Evolutionary conservation across 108 stramenopile genomes (phyloP), one percentile per base, ranked within the genome.

Genomic region (Nannochloropsis salina): DNA sequence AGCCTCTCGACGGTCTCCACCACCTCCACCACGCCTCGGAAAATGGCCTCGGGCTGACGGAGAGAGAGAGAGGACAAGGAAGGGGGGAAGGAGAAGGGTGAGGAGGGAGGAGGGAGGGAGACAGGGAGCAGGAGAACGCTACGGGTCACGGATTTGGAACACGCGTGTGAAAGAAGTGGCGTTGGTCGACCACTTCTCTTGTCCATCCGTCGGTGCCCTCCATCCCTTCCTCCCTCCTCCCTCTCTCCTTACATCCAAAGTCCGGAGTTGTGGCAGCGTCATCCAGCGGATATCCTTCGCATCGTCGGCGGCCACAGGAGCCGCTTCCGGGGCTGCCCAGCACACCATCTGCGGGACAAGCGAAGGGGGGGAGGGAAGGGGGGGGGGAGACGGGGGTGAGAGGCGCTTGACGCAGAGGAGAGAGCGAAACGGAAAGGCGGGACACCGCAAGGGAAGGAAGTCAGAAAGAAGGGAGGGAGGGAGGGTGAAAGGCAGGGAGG

Each of bases 1-100:
- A 74, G 61, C 20, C 61, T 15, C 61, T 74, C 61, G 20, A 74
- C 61, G 20, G 61, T 74, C 61, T 74, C 61, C 61, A 74, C 61
- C 61, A 74, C 61, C 6, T 74, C 61, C n/a, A 74, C n/a, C n/a
- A 74, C 61, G 8, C 61, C 61, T n/a, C 61, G 61, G 61, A 74
- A 74, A n/a, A 74, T 74, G 20, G 61, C 61, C 20, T 74, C 61
- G 61, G 61, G 4, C 61, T 74, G n/a, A 31, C 31, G 31, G 61
- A 74, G 61, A n/a, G 61, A 74, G 61, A n/a, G 61, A 3, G 61
- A n/a, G 61, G n/a, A 2, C 20, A 15, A 51, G 47, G 47, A 15
- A 51, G 1, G 47, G 47, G 47, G 47, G 47, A 51, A 15, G 47
- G 47, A 15, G 61, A n/a, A 2, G 3, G 61, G 61, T 74, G 61